Base-by-base conservation (phyloP, 2,329 filamentous ascomycete genomes). In the Raffaelea ambrosiae region DNA sequence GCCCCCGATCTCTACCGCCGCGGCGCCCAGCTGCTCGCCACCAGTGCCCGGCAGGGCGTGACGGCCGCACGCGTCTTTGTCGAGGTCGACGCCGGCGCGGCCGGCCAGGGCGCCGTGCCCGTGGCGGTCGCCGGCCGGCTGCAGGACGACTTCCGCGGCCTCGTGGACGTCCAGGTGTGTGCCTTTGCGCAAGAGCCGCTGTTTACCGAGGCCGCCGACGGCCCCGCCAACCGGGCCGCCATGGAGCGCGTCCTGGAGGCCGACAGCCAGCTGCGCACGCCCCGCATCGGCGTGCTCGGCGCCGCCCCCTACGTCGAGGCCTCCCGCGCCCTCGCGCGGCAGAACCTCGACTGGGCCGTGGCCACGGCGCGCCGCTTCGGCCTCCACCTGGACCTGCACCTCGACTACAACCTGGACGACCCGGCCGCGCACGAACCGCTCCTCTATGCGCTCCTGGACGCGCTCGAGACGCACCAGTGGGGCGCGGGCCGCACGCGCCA, bases 11-110 rank as follows among this genome's bases (percentile, higher is more conserved):
- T 88, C n/a, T 66, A 81, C 21, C 70, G 76, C 48, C 73, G 84
- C 51, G 84, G 84, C 4, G 68, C 74, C 20, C 77, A 81, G 63
- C 67, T 88, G 13, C 71, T 88, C 16, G 75, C 81, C 36, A 79
- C 84, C 49, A 84, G 81, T 50, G 72, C 81, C 44, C 62, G 65
- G 2, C 72, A 79, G 31, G 83, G 83, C 4, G 84, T 87, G 3
- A 85, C 83, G 0, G 74, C 77, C 19, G 80, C 86, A 69, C 73
- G 84, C 51, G 80, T 81, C 2, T 88, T 87, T 58, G 81, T 86
- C 43, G 84, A 88, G 62, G 71, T 87, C 1, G 84, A 87, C 60
- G 70, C 73, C 39, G 73, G 76, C 9, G 81, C 86, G 1, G 53
- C 49, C 3, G 51, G 43, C 16, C 39, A 19, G 1, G 65, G 68